Evolutionary conservation across 257 asterid species (phyloP).

Genomic region (Plectranthus barbatus): DNA sequence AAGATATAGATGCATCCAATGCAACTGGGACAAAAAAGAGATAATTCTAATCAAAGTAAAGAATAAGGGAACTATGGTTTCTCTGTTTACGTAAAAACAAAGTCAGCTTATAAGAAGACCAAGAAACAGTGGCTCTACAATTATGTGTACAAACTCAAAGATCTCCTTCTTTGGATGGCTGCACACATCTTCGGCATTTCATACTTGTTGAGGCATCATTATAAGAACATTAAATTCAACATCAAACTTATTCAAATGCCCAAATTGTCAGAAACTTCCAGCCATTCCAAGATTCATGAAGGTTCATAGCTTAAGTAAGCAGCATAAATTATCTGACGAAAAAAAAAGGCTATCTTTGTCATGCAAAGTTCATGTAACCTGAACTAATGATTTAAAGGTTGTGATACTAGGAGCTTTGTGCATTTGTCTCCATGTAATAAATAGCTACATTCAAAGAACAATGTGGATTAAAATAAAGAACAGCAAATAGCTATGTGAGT

Average conservation of each 20-base stretch:
- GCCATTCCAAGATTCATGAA: conserved; percentile 2
- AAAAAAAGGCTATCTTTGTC: not conserved
- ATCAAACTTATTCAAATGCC: not conserved
- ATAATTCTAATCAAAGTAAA: not conserved
- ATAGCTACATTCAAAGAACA: not conserved
- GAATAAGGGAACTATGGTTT: not conserved
- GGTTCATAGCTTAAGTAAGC: not conserved
- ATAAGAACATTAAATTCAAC: not conserved
- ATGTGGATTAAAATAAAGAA: not conserved
- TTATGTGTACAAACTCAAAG: no score
- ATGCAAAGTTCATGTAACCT: not conserved
- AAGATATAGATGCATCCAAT: not conserved
- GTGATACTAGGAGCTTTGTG: not conserved
- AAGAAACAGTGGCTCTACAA: no score
- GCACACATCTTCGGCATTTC: not conserved
- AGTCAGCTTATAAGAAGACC: no score
- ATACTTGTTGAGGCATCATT: not conserved
- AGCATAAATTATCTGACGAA: not conserved
- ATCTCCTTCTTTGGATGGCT: no score
- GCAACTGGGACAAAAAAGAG: not conserved
- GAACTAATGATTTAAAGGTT: conserved; percentile 1
- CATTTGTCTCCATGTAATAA: not conserved
- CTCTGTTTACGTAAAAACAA: no score
- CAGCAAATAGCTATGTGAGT: not conserved
- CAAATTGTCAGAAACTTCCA: not conserved